Conservation (phyloP, 352 stramenopile genomes). For the Phytopythium kandeliae region DNA sequence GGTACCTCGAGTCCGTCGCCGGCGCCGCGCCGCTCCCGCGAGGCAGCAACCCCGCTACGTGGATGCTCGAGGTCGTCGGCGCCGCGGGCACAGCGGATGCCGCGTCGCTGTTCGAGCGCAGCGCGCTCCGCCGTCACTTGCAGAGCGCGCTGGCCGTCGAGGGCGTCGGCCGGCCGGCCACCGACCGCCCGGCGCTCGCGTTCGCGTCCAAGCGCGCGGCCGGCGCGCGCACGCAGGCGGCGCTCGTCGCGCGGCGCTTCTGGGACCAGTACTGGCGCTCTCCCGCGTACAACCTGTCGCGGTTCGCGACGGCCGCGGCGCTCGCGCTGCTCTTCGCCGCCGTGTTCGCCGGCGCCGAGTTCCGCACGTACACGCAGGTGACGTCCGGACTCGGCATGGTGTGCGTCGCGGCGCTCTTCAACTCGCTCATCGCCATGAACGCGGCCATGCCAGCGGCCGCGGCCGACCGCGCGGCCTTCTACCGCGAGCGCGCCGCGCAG, state of each 20-base stretch:
- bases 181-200: conserved; percentile 26
- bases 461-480: conserved; percentile 73
- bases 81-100: conserved; percentile 16
- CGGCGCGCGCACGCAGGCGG: conserved; percentile 15
- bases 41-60: conserved; percentile 86
- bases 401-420: conserved; percentile 82
- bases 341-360: conserved; percentile 57
- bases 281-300: conserved; percentile 43
- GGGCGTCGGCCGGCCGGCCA: conserved; percentile 29
- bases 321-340: conserved; percentile 70
- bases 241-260: conserved; percentile 29
- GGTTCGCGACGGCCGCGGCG: conserved; percentile 49
- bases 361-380: conserved; percentile 29
- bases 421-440: conserved; percentile 73
- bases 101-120: conserved; percentile 23
- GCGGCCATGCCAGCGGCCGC: conserved; percentile 71
- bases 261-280: conserved; percentile 26
- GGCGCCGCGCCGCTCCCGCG: conserved; percentile 35
- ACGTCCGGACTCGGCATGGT: conserved; percentile 72
- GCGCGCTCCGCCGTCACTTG: conserved; percentile 29
- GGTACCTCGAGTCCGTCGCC: conserved; percentile 66
- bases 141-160: conserved; percentile 40
- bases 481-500: conserved; percentile 34
- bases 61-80: conserved; percentile 71
- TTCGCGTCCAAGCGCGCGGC: conserved; percentile 42